These are phyloP conservation scores for Arthroderma sp. DNA, from an alignment of 2,329 filamentous ascomycete genomes.

Conservation along the genomic window DNA sequence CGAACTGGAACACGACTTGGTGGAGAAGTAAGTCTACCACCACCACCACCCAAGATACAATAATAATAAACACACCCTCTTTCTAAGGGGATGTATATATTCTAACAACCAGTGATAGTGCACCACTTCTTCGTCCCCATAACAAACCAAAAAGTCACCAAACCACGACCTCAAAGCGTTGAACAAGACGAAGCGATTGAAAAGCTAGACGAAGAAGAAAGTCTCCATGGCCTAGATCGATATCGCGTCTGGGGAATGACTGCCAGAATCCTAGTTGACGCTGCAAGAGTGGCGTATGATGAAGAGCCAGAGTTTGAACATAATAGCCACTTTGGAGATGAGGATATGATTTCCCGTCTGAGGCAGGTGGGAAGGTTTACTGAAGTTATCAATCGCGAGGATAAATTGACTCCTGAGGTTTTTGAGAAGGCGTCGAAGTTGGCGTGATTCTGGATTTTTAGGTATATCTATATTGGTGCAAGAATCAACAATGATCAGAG, in stretches of 20 bases:
- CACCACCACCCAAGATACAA: neutral
- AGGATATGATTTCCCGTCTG: slow-evolving; percentile 49
- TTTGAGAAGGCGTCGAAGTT: slow-evolving; percentile 40
- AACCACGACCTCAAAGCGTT: slow-evolving; percentile 34
- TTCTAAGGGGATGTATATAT: slow-evolving; percentile 2
- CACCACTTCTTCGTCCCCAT: slow-evolving; percentile 89
- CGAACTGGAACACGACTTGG: slow-evolving; percentile 59
- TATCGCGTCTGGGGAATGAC: slow-evolving; percentile 96
- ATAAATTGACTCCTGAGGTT: slow-evolving; percentile 40
- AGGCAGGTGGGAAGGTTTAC: slow-evolving; percentile 44
- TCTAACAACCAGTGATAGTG: slow-evolving; percentile 33
- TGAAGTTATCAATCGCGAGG: slow-evolving; percentile 37
- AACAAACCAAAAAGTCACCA: slow-evolving; percentile 54
- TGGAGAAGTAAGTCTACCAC: slow-evolving; percentile 46
- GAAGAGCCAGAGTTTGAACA: slow-evolving; percentile 75
- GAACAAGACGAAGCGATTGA: slow-evolving; percentile 29
- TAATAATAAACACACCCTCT: neutral
- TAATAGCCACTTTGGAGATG: slow-evolving; percentile 51
- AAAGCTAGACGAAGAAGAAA: slow-evolving; percentile 33
- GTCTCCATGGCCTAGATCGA: slow-evolving; percentile 37
- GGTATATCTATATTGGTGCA: no score
- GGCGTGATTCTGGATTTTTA: slow-evolving; percentile 11
- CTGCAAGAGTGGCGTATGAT: slow-evolving; percentile 69
- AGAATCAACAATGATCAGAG: neutral
- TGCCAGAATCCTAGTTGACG: slow-evolving; percentile 76